A percentile compares a stretch with the other conserved stretches of the same genome.
Conservation (phyloP, 257 asterid species). For the Paulownia fortunei region DNA sequence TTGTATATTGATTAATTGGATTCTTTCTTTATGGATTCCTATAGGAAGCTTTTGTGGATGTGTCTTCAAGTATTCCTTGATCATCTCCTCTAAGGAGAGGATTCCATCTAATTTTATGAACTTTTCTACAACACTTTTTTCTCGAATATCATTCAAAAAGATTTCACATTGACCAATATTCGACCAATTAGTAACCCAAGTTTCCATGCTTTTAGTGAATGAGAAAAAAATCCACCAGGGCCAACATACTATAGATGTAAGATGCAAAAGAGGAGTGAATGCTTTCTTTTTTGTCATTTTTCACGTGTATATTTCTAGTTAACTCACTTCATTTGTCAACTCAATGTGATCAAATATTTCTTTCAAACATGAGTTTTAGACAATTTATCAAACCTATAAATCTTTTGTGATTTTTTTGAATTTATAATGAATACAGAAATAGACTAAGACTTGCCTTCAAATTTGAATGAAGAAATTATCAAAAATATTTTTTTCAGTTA, state of each 20-base stretch:
- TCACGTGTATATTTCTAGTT: neutral
- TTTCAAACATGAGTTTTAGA: constrained; percentile 23
- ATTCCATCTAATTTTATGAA: neutral
- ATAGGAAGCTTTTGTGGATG: too few species aligned
- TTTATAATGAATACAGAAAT: too few species aligned
- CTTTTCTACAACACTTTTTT: neutral
- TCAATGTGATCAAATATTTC: constrained; percentile 9
- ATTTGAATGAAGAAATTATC: too few species aligned
- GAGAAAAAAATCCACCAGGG: constrained; percentile 10
- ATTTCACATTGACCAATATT: neutral
- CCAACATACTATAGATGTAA: constrained; percentile 5
- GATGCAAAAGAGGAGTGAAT: constrained; percentile 16
- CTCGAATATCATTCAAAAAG: neutral
- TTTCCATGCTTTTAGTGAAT: constrained; percentile 5
- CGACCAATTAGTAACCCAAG: neutral
- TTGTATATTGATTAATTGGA: too few species aligned
- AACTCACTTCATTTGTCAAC: neutral
- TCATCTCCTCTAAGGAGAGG: too few species aligned
- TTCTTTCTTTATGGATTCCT: too few species aligned
- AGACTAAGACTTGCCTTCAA: too few species aligned
- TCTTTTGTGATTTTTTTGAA: too few species aligned
- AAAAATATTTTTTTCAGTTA: too few species aligned
- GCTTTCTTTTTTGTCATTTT: too few species aligned
- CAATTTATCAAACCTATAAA: constrained; percentile 15
- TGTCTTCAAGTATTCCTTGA: too few species aligned